A percentile compares a stretch with the other conserved stretches of the same genome.
Evolutionary conservation across 306 rosid species (phyloP).

Genomic region (Medicago ruthenica): DNA sequence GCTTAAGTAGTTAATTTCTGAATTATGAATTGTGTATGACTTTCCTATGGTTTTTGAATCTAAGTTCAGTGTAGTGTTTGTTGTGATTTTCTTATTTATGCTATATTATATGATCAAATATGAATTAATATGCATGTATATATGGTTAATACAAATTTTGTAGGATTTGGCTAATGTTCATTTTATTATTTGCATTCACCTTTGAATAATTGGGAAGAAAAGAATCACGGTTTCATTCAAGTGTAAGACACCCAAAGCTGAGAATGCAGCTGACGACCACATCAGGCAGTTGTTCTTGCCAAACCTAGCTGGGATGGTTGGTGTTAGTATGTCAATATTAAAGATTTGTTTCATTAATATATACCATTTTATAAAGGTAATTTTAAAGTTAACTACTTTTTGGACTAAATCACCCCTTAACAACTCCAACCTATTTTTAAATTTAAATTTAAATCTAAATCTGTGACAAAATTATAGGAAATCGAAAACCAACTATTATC

Average conservation of each 20-base stretch:
- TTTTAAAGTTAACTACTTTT: too few relatives aligned
- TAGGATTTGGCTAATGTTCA: not conserved
- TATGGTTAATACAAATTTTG: not conserved
- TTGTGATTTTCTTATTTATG: not conserved
- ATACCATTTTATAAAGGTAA: too few relatives aligned
- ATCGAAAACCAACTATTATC: too few relatives aligned
- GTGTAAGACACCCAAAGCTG: constrained; percentile 88
- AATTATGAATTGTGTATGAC: not conserved
- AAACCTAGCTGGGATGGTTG: constrained; percentile 82
- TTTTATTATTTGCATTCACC: not conserved
- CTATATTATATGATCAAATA: not conserved
- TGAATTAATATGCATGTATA: not conserved
- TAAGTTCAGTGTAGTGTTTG: not conserved
- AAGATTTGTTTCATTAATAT: not conserved
- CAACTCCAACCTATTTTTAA: too few relatives aligned
- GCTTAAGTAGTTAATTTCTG: not conserved
- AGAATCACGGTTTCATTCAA: constrained; percentile 64
- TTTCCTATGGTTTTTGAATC: not conserved
- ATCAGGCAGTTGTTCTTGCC: constrained; percentile 74
- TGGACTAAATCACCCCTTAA: too few relatives aligned
- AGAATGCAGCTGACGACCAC: constrained; percentile 86
- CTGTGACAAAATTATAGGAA: too few relatives aligned
- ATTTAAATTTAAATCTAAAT: too few relatives aligned
- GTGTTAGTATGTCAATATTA: constrained; percentile 72
- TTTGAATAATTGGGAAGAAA: constrained; percentile 54